A percentile compares a stretch with the other conserved stretches of the same genome.
These are phyloP conservation scores for Meyerozyma athensensis DNA, from an alignment of 1,139 yeast species.

Conservation along the genomic window DNA sequence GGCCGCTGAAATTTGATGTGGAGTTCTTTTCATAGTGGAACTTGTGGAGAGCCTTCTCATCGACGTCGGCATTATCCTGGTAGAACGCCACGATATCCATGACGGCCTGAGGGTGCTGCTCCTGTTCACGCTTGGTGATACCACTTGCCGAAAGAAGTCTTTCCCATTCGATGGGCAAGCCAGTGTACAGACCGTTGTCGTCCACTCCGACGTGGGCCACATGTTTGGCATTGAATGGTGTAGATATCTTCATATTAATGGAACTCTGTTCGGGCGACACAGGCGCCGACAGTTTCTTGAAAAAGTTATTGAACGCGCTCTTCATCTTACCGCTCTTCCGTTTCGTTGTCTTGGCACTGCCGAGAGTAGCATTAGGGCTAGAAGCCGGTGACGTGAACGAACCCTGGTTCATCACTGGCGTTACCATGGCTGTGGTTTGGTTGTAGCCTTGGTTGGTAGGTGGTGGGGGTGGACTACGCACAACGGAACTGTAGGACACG, in stretches of 20 bases:
- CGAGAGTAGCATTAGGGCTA: conserved; percentile 8
- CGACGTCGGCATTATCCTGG: conserved; percentile 59
- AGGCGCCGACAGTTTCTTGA: conserved; percentile 1
- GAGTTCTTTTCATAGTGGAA: conserved; percentile 40
- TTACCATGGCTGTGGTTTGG: conserved; percentile 29
- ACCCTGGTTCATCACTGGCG: conserved; percentile 26
- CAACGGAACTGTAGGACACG: conserved; percentile 21
- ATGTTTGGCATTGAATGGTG: conserved; percentile 87
- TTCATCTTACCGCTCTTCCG: conserved; percentile 21
- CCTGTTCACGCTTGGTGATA: conserved; percentile 77
- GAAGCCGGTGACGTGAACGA: conserved; percentile 13
- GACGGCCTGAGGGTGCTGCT: conserved; percentile 90
- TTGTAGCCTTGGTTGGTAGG: conserved; percentile 16
- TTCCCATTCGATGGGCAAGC: conserved; percentile 92
- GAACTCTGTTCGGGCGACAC: conserved; percentile 16
- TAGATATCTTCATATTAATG: conserved; percentile 63
- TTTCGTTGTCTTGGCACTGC: conserved; percentile 10
- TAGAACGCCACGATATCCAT: conserved; percentile 89
- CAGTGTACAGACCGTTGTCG: conserved; percentile 83
- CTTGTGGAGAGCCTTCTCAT: conserved; percentile 69
- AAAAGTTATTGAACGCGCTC: conserved; percentile 7
- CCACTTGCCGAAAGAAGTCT: conserved; percentile 78
- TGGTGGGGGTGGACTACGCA: conserved; percentile 21
- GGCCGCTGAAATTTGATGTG: conserved; percentile 19
- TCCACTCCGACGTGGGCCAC: conserved; percentile 93